Conservation (phyloP, 345 rosid genomes). For the Rubroshorea leprosula region DNA sequence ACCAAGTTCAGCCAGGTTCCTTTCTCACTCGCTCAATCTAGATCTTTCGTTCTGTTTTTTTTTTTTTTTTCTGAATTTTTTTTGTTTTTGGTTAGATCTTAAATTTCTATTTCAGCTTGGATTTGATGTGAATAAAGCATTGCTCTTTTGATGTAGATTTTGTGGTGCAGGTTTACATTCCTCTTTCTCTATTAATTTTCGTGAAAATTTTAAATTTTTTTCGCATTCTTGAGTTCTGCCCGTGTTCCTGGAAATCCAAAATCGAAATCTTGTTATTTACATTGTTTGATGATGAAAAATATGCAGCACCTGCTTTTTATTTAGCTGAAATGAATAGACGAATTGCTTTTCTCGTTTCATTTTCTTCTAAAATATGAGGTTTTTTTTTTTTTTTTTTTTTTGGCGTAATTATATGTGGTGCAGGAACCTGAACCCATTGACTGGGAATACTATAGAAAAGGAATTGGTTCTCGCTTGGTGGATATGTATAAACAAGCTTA, state of each 20-base stretch:
- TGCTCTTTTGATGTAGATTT: not conserved
- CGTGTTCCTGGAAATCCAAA: too few relatives aligned
- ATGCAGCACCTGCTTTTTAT: not conserved
- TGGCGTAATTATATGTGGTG: not conserved
- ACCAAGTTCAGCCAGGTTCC: constrained; percentile 91
- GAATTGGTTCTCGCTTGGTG: constrained; percentile 83
- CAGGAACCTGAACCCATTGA: constrained; percentile 96
- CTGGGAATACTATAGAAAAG: constrained; percentile 91
- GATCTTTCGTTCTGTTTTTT: not conserved
- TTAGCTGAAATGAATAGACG: not conserved
- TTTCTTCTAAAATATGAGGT: too few relatives aligned
- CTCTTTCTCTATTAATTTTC: too few relatives aligned
- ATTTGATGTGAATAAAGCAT: not conserved
- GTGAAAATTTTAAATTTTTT: too few relatives aligned
- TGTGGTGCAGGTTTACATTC: too few relatives aligned
- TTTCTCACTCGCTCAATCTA: constrained; percentile 7
- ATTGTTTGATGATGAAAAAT: not conserved
- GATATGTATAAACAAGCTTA: constrained; percentile 94
- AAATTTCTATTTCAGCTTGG: not conserved
- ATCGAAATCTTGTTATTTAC: not conserved
- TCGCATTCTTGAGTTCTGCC: too few relatives aligned
- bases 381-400: too few relatives aligned
- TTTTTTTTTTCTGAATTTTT: not conserved
- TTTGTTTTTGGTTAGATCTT: constrained; percentile 11
- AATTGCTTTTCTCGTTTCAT: too few relatives aligned